Percentiles rank a stretch among this genome's conserved stretches.
Conservation (phyloP, 163 green algal genomes). For the Trebouxiophyceae sp. region DNA sequence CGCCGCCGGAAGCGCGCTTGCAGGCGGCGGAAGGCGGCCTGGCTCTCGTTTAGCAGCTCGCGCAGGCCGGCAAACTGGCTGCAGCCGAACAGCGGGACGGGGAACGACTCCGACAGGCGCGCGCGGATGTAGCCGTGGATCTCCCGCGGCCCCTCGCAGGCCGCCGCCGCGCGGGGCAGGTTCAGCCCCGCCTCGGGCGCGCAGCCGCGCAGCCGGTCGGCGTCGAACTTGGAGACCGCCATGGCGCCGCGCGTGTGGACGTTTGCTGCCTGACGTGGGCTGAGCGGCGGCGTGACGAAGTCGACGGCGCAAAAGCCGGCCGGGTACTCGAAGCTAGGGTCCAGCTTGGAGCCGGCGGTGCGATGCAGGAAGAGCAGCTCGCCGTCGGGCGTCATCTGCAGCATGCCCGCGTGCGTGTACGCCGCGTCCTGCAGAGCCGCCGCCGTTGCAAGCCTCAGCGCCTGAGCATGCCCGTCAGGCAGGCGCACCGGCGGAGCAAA, state of each 20-base stretch:
- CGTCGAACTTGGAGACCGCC: not conserved
- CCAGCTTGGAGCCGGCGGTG: slow-evolving; percentile 18
- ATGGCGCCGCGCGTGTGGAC: not conserved
- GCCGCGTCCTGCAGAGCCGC: not conserved
- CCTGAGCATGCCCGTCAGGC: not conserved
- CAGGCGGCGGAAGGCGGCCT: not conserved
- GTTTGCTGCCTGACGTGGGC: not conserved
- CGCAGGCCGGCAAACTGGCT: not conserved
- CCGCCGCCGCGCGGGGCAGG: too few species aligned
- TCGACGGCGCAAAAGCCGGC: not conserved
- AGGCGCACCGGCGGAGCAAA: not conserved
- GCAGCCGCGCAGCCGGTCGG: not conserved
- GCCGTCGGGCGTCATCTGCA: slow-evolving; percentile 18
- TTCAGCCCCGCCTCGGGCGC: not conserved
- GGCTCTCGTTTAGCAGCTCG: not conserved
- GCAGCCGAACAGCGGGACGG: not conserved
- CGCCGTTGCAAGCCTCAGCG: not conserved
- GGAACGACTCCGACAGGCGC: not conserved
- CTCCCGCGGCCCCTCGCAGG: too few species aligned
- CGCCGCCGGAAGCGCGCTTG: not conserved
- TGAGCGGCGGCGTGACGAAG: not conserved
- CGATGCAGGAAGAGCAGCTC: slow-evolving; percentile 19
- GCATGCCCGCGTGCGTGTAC: slow-evolving; percentile 7
- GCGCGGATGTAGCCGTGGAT: too few species aligned
- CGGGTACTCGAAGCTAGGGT: not conserved